A percentile compares a stretch with the other conserved stretches of the same genome.
Evolutionary conservation across 2,329 filamentous ascomycete genomes (phyloP).

Genomic region (Metarhizium brunneum): DNA sequence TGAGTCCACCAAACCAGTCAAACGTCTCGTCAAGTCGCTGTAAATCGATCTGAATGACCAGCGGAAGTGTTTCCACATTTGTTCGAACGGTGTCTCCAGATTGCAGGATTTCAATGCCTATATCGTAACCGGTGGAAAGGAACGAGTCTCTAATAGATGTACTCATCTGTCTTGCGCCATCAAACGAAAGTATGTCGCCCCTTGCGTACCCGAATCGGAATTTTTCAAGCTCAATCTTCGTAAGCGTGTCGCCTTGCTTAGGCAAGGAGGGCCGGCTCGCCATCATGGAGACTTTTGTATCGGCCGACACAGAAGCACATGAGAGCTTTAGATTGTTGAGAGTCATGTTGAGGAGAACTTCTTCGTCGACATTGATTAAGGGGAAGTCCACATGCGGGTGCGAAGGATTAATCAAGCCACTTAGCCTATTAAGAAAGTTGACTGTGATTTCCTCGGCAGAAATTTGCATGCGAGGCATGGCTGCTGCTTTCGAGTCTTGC

Average conservation of each 20-base stretch:
- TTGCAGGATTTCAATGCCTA: slow-evolving; percentile 44
- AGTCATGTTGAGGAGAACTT: slow-evolving; percentile 42
- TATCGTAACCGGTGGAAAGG: slow-evolving; percentile 46
- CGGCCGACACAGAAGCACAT: neutral
- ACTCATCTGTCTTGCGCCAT: slow-evolving; percentile 46
- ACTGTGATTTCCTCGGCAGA: slow-evolving; percentile 40
- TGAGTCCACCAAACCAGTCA: slow-evolving; percentile 81
- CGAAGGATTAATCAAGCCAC: slow-evolving; percentile 41
- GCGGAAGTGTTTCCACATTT: slow-evolving; percentile 65
- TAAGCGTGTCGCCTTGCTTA: slow-evolving; percentile 16
- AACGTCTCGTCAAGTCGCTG: slow-evolving; percentile 78
- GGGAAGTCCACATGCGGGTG: slow-evolving; percentile 33
- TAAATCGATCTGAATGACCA: slow-evolving; percentile 69
- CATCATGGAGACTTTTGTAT: neutral
- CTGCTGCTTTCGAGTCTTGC: slow-evolving; percentile 5
- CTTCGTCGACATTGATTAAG: slow-evolving; percentile 32
- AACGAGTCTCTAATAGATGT: slow-evolving; percentile 51
- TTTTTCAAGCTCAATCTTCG: slow-evolving; percentile 40
- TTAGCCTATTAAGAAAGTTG: slow-evolving; percentile 45
- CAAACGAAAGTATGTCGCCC: slow-evolving; percentile 55
- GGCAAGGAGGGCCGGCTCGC: slow-evolving; percentile 3
- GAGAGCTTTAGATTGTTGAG: slow-evolving; percentile 33
- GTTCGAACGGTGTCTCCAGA: slow-evolving; percentile 37
- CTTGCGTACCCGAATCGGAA: slow-evolving; percentile 54
- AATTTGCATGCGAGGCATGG: slow-evolving; percentile 32